These are phyloP conservation scores for Chrysanthemum makinoi DNA, from an alignment of 129 eudicot genomes.

Conservation along the genomic window DNA sequence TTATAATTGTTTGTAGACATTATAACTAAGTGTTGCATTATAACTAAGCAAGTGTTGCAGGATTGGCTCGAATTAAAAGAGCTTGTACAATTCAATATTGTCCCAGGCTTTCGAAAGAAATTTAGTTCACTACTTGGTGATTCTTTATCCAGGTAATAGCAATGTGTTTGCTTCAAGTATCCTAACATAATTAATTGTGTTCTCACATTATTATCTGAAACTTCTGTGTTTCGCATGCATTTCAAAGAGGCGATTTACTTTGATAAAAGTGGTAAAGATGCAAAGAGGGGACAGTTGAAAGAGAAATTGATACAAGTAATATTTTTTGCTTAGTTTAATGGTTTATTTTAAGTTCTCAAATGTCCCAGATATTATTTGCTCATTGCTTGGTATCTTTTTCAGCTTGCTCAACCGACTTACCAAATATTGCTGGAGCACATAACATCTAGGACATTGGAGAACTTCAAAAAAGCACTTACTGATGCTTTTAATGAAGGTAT, in stretches of 20 bases:
- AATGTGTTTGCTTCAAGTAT: neutral
- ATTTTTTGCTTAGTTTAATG: neutral
- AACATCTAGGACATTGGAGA: conserved; percentile 55
- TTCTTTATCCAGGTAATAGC: neutral
- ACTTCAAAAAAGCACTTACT: conserved; percentile 60
- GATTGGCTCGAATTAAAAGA: neutral
- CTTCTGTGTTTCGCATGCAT: no score
- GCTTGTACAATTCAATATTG: neutral
- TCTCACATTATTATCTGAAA: neutral
- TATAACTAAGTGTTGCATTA: no score
- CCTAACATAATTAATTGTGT: neutral
- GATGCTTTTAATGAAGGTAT: conserved; percentile 62
- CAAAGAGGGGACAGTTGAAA: neutral
- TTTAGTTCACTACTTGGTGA: neutral
- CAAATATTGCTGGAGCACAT: conserved; percentile 67
- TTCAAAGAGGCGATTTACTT: neutral
- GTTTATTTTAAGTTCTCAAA: no score
- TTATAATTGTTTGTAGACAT: no score
- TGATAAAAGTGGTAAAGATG: neutral
- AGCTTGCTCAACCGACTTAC: conserved; percentile 75
- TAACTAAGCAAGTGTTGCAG: conserved; percentile 6
- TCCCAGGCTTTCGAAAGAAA: neutral
- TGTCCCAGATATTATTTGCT: no score
- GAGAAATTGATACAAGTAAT: conserved; percentile 10
- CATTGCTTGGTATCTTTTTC: no score